Conservation (phyloP, 495 filamentous ascomycete species). For the Daldinia loculata region DNA sequence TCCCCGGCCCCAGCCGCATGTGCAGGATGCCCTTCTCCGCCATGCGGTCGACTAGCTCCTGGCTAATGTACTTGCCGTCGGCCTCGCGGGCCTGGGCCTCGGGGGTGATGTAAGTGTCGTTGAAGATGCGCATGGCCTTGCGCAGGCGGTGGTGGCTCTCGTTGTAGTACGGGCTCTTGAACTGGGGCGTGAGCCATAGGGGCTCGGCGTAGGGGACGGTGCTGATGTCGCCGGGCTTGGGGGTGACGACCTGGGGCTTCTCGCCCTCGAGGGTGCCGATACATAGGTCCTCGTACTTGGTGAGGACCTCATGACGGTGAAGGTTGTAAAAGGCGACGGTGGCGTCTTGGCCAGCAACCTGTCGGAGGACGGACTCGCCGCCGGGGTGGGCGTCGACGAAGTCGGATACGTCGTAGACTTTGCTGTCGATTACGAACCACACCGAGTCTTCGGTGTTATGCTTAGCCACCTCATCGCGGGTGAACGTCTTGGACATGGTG, state of each 20-base stretch:
- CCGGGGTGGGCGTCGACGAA: conserved; percentile 93
- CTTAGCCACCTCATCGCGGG: conserved; percentile 78
- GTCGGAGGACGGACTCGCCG: conserved; percentile 81
- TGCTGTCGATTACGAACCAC: conserved; percentile 88
- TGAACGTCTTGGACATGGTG: conserved; percentile 61
- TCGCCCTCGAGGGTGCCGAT: conserved; percentile 80
- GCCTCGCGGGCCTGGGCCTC: conserved; percentile 82
- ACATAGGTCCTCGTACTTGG: conserved; percentile 76
- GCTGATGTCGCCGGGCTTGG: conserved; percentile 73
- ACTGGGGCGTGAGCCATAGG: conserved; percentile 79
- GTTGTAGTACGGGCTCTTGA: conserved; percentile 84
- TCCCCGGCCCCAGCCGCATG: conserved; percentile 85
- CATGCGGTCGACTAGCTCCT: conserved; percentile 82
- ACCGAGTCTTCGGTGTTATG: conserved; percentile 82
- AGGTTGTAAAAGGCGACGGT: conserved; percentile 93
- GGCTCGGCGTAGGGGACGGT: conserved; percentile 83
- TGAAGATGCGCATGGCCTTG: conserved; percentile 77
- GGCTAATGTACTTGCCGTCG: conserved; percentile 76
- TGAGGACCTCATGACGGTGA: conserved; percentile 87
- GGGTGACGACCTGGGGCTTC: conserved; percentile 76
- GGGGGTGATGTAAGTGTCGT: conserved; percentile 72
- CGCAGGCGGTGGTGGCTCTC: conserved; percentile 77
- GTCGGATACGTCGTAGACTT: conserved; percentile 91
- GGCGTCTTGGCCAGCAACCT: conserved; percentile 85
- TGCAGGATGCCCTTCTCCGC: conserved; percentile 75